These are phyloP conservation scores for Fusarium kyushuense DNA, from an alignment of 2,329 filamentous ascomycete species.

Conservation along the genomic window DNA sequence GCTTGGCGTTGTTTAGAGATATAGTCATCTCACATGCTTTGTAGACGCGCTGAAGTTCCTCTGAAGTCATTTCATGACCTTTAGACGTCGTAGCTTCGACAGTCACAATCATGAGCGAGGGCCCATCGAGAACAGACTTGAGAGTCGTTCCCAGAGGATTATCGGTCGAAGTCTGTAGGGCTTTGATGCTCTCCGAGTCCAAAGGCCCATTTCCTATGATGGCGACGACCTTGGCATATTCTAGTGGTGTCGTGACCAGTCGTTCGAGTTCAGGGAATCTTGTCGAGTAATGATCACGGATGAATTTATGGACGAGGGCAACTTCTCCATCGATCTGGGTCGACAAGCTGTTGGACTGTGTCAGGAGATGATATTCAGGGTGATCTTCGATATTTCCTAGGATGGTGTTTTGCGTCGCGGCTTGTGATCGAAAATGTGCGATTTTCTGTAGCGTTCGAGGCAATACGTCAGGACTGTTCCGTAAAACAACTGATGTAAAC, in stretches of 20 bases:
- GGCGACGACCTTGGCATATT: conserved; percentile 94
- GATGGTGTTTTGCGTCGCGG: conserved; percentile 72
- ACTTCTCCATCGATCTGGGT: conserved; percentile 95
- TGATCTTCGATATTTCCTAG: conserved; percentile 91
- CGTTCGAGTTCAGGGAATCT: conserved; percentile 93
- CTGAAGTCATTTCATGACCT: conserved; percentile 79
- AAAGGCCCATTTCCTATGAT: conserved; percentile 94
- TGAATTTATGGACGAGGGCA: conserved; percentile 93
- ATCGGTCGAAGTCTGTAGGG: conserved; percentile 78
- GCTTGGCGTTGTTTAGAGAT: conserved; percentile 88
- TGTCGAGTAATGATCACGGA: conserved; percentile 93
- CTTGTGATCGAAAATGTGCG: conserved; percentile 77
- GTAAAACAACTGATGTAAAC: conserved; percentile 72
- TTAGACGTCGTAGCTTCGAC: conserved; percentile 93
- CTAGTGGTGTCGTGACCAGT: conserved; percentile 89
- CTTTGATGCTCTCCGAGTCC: conserved; percentile 82
- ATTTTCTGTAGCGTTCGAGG: conserved; percentile 76
- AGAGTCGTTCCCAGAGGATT: conserved; percentile 83
- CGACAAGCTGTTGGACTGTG: conserved; percentile 88
- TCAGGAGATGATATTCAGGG: conserved; percentile 89
- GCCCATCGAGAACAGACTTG: conserved; percentile 85
- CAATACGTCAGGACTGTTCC: conserved; percentile 76
- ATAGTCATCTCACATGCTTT: conserved; percentile 89
- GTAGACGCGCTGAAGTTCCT: conserved; percentile 79
- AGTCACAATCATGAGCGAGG: conserved; percentile 94